phyloP scores from a whole-genome alignment of 371 early-diverging fungal genomes.

The Paraphysoderma sedebokerense region DNA sequence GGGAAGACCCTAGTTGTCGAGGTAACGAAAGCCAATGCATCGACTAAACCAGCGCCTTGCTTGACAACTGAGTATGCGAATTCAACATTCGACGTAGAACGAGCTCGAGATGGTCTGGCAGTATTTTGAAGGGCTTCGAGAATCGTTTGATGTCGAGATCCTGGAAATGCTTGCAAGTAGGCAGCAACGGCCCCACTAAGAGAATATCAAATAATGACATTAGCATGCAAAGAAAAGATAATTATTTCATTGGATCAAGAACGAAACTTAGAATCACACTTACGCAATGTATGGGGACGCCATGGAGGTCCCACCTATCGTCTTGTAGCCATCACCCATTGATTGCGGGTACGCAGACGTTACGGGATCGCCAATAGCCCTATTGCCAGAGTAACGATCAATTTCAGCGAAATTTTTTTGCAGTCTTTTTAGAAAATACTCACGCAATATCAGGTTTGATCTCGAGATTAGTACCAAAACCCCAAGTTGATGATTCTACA shows the following conservation, averaged over 20 bases:
- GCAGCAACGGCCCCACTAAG: too few species aligned
- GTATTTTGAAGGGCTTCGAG: too few species aligned
- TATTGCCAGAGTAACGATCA: too few species aligned
- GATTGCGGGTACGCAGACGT: neutral
- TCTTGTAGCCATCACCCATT: neutral
- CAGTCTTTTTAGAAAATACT: too few species aligned
- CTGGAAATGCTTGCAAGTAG: too few species aligned
- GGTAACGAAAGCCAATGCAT: conserved; percentile 6
- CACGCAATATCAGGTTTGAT: neutral
- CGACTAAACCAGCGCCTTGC: conserved; percentile 33
- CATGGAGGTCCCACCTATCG: conserved; percentile 21
- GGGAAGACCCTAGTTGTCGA: neutral
- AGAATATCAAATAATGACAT: too few species aligned
- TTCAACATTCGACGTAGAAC: conserved; percentile 2
- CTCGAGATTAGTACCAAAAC: neutral
- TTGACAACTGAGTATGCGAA: conserved; percentile 12
- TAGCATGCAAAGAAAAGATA: too few species aligned
- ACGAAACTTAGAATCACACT: too few species aligned
- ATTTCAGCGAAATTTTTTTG: too few species aligned
- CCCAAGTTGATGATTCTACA: conserved; percentile 17
- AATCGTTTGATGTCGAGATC: too few species aligned
- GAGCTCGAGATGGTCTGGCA: too few species aligned
- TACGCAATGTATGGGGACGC: conserved; percentile 16
- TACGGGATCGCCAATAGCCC: neutral
- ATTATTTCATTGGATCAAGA: too few species aligned